Percentiles rank a stretch among this genome's conserved stretches.
These are phyloP conservation scores for Funneliformis mosseae DNA, from an alignment of 192 early-diverging fungal species.

Conservation along the genomic window DNA sequence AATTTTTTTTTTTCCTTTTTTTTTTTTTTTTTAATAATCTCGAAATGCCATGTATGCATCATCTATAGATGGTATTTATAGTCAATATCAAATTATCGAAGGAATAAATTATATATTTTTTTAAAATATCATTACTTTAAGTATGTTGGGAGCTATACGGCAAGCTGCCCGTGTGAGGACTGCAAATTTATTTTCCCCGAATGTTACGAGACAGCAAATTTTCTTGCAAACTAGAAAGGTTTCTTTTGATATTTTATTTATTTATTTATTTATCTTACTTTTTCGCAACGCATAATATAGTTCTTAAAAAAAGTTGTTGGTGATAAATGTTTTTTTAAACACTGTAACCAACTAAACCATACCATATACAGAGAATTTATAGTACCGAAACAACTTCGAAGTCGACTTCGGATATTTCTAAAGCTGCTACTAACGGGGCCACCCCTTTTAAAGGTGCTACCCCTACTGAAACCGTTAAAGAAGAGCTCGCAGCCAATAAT, in stretches of 20 bases:
- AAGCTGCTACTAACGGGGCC: background rate
- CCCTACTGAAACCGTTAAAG: background rate
- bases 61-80: no score
- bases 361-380: background rate
- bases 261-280: background rate
- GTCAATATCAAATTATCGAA: no score
- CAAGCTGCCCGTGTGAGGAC: background rate
- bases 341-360: background rate
- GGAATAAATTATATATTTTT: background rate
- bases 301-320: background rate
- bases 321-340: slow-evolving; percentile 9
- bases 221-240: background rate
- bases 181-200: background rate
- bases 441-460: background rate
- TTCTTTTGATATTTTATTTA: background rate
- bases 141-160: background rate
- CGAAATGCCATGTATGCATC: background rate
- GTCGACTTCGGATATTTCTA: background rate
- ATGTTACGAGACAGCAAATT: background rate
- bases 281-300: background rate
- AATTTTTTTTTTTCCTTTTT: no score
- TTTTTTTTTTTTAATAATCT: no score
- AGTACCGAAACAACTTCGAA: slow-evolving; percentile 1
- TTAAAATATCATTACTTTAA: background rate
- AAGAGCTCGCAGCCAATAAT: background rate